Conservation (phyloP, 1,284 basidiomycete species). For the Microbotryum saponariae region DNA sequence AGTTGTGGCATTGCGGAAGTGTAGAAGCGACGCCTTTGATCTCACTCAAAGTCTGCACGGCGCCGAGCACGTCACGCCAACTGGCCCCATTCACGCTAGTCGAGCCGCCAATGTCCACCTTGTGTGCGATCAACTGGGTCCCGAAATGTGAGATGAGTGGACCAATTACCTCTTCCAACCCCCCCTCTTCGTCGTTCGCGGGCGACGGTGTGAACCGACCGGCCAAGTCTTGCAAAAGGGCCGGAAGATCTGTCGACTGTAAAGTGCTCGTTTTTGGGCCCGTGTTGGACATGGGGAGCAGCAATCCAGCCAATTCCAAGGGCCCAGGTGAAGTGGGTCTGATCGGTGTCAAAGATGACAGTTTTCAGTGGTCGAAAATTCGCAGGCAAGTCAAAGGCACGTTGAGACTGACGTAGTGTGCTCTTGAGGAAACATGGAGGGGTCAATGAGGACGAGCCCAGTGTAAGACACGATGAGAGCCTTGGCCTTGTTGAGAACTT, state of each 20-base stretch:
- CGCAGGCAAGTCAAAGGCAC: no score
- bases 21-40: conserved; percentile 68
- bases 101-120: conserved; percentile 31
- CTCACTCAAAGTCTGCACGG: conserved; percentile 69
- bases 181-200: conserved; percentile 37
- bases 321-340: conserved; percentile 58
- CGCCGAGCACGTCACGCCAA: conserved; percentile 81
- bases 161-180: conserved; percentile 45
- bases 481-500: conserved; percentile 61
- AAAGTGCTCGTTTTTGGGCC: conserved; percentile 41
- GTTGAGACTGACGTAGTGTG: conserved; percentile 49
- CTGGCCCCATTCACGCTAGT: conserved; percentile 44
- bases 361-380: background rate
- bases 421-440: conserved; percentile 86
- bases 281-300: conserved; percentile 49
- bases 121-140: conserved; percentile 17
- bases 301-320: conserved; percentile 63
- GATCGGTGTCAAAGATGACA: background rate
- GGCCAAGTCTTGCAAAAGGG: conserved; percentile 47
- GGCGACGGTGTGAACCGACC: conserved; percentile 39
- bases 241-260: conserved; percentile 41
- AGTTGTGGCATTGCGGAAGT: conserved; percentile 34
- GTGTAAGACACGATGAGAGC: conserved; percentile 81
- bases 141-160: conserved; percentile 42
- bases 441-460: conserved; percentile 81